A percentile compares a stretch with the other conserved stretches of the same genome.
These are phyloP conservation scores for Xylariomycetidae sp. DNA, from an alignment of 2,329 filamentous ascomycete genomes.

Conservation along the genomic window DNA sequence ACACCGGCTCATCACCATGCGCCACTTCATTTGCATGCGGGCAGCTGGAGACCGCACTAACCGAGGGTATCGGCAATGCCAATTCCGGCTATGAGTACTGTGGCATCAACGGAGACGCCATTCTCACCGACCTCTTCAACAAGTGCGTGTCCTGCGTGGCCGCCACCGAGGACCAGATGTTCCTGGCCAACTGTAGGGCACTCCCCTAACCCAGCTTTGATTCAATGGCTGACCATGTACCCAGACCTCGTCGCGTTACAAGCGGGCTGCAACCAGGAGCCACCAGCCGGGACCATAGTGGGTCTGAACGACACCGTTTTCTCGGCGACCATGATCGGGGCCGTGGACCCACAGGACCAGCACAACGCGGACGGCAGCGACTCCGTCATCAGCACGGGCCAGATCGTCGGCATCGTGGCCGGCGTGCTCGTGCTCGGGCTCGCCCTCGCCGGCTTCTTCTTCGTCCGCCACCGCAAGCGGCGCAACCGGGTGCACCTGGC, in stretches of 20 bases:
- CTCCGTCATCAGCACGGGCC: conserved; percentile 28
- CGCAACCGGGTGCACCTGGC: conserved; percentile 29
- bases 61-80: conserved; percentile 29
- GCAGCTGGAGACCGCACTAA: conserved; percentile 33
- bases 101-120: conserved; percentile 30
- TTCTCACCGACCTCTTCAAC: conserved; percentile 28
- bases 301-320: conserved; percentile 42
- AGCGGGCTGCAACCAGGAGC: conserved; percentile 45
- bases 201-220: not conserved
- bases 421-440: conserved; percentile 33
- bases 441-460: conserved; percentile 32
- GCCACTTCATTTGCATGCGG: conserved; percentile 46
- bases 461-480: conserved; percentile 41
- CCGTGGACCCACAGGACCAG: conserved; percentile 27
- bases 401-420: conserved; percentile 39
- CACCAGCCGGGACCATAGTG: conserved; percentile 29
- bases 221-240: conserved; percentile 4
- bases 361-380: conserved; percentile 8
- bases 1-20: conserved; percentile 41
- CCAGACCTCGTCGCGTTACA: conserved; percentile 45
- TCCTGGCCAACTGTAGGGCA: conserved; percentile 45
- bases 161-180: conserved; percentile 34
- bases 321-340: conserved; percentile 27
- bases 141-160: conserved; percentile 41
- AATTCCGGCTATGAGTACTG: conserved; percentile 43